Evolutionary conservation across 2,329 filamentous ascomycete genomes (phyloP), one percentile per base, ranked within the genome.

Genomic region (Fusarium sp.): DNA sequence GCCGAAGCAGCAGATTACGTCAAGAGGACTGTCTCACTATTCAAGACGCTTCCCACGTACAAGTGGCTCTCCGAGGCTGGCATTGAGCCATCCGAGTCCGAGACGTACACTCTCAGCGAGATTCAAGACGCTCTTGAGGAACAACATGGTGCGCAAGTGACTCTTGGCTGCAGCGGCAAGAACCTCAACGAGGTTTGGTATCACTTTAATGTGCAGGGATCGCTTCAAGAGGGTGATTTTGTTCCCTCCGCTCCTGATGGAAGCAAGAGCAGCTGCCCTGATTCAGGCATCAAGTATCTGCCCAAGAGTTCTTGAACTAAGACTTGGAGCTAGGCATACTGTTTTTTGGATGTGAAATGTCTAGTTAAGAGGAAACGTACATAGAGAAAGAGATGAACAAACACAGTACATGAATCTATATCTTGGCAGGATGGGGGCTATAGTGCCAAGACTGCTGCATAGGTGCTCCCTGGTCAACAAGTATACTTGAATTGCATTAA

Each of bases 1-100:
- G 86, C 92, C 69, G 93, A 94, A 78, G 91, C 91, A 1, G 88
- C 90, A 6, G 92, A 93, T 78, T 95, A 90, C 83, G 93, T 94
- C 82, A 86, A 92, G 77, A 89, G 87, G 67, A 86, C 91, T 3
- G 91, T 94, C 6, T 85, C 87, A 24, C 80, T 94, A 2, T 95
- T 93, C 86, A 89, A 92, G 81, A 84, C 84, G 0, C 85, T 94
- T 10, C 90, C 92, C 14, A 91, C 90, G 14, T 94, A 94, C 81
- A 79, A 89, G 65, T 84, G 83, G 88, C 87, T 95, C 24, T 82
- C 87, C 4, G 87, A 86, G 16, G 92, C 91, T 1, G 92, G 91
- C 20, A 91, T 92, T 71, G 80, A 85, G 8, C 90, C 90, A 3
- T 89, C 86, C 14, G 81, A 79, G 4, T 85, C 84, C 8, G 82